Conservation (phyloP, 352 stramenopile genomes). For the Pythium aristosporum region DNA sequence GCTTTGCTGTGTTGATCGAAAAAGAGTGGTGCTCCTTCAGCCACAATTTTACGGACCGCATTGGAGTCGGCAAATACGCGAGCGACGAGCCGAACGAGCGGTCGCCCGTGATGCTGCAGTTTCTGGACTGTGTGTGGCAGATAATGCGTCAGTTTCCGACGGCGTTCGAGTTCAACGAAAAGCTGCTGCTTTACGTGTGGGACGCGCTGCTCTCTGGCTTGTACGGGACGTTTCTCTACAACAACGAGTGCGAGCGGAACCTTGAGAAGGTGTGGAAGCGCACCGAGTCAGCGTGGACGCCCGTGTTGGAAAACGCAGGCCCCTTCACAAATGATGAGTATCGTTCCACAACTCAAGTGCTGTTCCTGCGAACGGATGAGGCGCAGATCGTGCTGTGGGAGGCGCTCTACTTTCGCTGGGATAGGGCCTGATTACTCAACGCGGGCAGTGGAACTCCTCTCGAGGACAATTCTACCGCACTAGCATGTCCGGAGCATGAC, state of each 20-base stretch:
- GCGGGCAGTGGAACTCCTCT: too few relatives aligned
- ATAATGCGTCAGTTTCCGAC: slow-evolving; percentile 86
- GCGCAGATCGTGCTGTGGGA: too few relatives aligned
- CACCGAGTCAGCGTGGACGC: slow-evolving; percentile 84
- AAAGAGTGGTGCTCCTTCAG: slow-evolving; percentile 90
- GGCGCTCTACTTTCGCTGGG: too few relatives aligned
- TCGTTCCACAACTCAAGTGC: too few relatives aligned
- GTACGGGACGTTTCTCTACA: slow-evolving; percentile 84
- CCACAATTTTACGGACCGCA: slow-evolving; percentile 87
- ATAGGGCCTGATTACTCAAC: too few relatives aligned
- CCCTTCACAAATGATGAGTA: too few relatives aligned
- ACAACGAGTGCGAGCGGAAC: slow-evolving; percentile 79
- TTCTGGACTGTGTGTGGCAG: slow-evolving; percentile 86
- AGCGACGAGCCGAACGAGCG: slow-evolving; percentile 78
- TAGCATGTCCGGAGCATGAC: too few relatives aligned
- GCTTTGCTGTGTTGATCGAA: slow-evolving; percentile 80
- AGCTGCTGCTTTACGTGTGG: slow-evolving; percentile 81
- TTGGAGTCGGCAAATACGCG: slow-evolving; percentile 78
- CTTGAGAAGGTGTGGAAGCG: slow-evolving; percentile 84
- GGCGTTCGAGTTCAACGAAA: slow-evolving; percentile 88
- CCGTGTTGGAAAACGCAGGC: slow-evolving; percentile 2
- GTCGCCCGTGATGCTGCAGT: slow-evolving; percentile 86
- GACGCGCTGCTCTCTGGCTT: slow-evolving; percentile 75
- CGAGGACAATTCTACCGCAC: too few relatives aligned
- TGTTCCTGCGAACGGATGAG: too few relatives aligned